These are phyloP conservation scores for Dysphania ambrosioides DNA, from an alignment of 148 eudicot genomes.

Conservation along the genomic window DNA sequence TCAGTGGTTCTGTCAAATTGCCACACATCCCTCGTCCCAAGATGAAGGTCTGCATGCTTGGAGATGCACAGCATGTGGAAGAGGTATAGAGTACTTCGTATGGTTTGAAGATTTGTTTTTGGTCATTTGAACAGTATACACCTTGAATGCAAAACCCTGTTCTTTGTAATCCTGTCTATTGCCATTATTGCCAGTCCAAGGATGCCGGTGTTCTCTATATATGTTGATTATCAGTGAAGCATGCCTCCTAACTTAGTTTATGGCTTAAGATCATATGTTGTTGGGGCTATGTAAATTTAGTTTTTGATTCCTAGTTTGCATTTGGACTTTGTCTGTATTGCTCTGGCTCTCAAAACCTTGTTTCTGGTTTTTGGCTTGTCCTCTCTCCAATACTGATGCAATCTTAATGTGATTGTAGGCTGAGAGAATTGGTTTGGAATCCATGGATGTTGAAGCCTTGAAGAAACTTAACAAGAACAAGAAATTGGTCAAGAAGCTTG, in stretches of 20 bases:
- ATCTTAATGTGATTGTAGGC: conserved; percentile 18
- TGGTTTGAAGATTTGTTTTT: background rate
- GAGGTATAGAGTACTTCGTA: conserved; percentile 39
- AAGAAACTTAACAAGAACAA: conserved; percentile 25
- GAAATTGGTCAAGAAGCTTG: conserved; percentile 25
- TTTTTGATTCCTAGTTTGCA: too few species aligned
- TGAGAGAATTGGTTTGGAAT: conserved; percentile 15
- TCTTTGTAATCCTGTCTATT: too few species aligned
- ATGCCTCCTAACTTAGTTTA: background rate
- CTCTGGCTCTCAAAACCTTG: too few species aligned
- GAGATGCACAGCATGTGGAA: conserved; percentile 85
- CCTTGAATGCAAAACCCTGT: too few species aligned
- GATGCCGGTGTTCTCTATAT: too few species aligned
- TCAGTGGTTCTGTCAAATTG: conserved; percentile 85
- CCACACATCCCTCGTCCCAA: conserved; percentile 82
- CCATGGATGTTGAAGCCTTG: conserved; percentile 16
- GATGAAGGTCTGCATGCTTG: conserved; percentile 89
- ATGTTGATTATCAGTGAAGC: background rate
- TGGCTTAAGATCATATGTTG: background rate
- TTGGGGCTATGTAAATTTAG: background rate
- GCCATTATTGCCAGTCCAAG: too few species aligned
- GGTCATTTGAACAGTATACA: background rate
- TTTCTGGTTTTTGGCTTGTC: background rate
- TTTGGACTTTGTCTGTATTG: background rate
- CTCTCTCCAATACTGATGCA: too few species aligned